These are phyloP conservation scores for Terana coerulea DNA, from an alignment of 768 basidiomycete genomes.

Conservation along the genomic window DNA sequence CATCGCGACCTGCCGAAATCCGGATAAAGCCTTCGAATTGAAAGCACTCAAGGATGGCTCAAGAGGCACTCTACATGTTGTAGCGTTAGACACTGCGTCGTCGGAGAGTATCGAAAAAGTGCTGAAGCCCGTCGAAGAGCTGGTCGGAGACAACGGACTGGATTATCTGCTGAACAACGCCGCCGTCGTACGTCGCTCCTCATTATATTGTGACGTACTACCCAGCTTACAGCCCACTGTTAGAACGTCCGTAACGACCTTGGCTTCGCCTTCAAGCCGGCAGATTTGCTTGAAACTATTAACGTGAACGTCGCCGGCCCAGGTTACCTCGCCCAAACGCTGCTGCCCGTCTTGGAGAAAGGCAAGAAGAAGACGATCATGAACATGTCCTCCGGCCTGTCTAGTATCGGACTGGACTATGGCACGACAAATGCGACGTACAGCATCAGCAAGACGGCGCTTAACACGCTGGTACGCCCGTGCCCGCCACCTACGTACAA, in stretches of 20 bases:
- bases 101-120: constrained; percentile 25
- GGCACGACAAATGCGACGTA: constrained; percentile 30
- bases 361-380: constrained; percentile 30
- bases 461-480: constrained; percentile 37
- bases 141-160: constrained; percentile 28
- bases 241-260: constrained; percentile 24
- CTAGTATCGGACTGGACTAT: constrained; percentile 29
- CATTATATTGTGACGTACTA: not conserved
- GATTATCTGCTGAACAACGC: constrained; percentile 41
- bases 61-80: constrained; percentile 29
- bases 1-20: constrained; percentile 30
- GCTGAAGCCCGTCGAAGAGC: constrained; percentile 19
- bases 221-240: no score
- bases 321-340: constrained; percentile 29
- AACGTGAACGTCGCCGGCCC: constrained; percentile 33
- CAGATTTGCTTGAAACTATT: constrained; percentile 21
- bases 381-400: constrained; percentile 31
- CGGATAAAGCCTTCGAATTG: constrained; percentile 20
- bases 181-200: constrained; percentile 26
- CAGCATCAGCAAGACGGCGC: constrained; percentile 34
- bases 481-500: no score
- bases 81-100: constrained; percentile 29
- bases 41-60: constrained; percentile 20
- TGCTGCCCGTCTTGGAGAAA: constrained; percentile 32
- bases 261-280: constrained; percentile 24